A percentile compares a stretch with the other conserved stretches of the same genome.
phyloP scores from a whole-genome alignment of 1,284 basidiomycete species.

The Pseudozyma thailandica region DNA sequence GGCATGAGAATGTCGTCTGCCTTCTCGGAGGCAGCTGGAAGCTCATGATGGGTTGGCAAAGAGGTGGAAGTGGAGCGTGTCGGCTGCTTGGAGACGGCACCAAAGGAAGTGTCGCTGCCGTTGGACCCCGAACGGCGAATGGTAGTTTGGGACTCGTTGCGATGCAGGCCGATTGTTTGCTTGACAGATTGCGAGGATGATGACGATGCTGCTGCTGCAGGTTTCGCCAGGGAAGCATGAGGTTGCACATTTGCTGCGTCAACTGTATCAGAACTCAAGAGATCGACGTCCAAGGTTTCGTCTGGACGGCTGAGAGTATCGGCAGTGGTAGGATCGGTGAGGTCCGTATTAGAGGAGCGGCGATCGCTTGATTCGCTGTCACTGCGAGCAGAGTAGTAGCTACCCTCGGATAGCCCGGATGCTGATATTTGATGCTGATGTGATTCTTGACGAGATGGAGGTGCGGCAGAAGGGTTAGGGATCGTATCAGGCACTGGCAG shows the following conservation, averaged over 20 bases:
- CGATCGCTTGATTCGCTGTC: conserved; percentile 59
- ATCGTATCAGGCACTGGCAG: too few species aligned
- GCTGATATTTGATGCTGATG: conserved; percentile 37
- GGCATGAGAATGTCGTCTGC: conserved; percentile 18
- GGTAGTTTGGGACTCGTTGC: conserved; percentile 70
- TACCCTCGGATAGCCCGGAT: conserved; percentile 51
- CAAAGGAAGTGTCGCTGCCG: conserved; percentile 49
- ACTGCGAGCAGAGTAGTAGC: conserved; percentile 55
- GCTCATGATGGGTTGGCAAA: conserved; percentile 56
- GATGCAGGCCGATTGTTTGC: conserved; percentile 53
- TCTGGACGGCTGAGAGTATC: conserved; percentile 37
- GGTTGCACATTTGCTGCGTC: not conserved
- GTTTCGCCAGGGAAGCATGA: conserved; percentile 1
- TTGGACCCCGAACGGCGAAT: conserved; percentile 64
- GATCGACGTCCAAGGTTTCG: conserved; percentile 9
- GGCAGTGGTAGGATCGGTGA: conserved; percentile 49
- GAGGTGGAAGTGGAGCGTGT: conserved; percentile 34
- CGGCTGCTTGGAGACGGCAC: conserved; percentile 14
- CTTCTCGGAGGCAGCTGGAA: conserved; percentile 17
- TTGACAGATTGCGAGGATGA: conserved; percentile 22
- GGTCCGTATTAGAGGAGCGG: conserved; percentile 49
- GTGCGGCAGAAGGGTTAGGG: not conserved
- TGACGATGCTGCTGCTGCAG: not conserved
- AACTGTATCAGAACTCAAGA: not conserved
- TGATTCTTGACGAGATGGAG: not conserved